Evolutionary conservation across 1,139 yeast genomes (phyloP), one percentile per base, ranked within the genome.

Genomic region (Geotrichum fermentans): DNA sequence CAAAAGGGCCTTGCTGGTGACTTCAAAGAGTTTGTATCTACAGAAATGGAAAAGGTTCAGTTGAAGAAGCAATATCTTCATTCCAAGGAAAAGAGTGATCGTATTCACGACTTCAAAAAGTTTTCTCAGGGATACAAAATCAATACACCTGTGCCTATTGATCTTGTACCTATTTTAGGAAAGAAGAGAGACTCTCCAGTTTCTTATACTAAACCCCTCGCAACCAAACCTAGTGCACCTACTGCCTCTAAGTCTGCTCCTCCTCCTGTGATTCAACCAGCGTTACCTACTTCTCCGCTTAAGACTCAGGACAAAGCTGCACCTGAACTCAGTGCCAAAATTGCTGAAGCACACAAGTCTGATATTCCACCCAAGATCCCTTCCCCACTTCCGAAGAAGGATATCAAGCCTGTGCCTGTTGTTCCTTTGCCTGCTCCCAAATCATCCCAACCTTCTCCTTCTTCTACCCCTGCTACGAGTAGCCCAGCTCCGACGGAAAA

Each of bases 91-190:
- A 69, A 79, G 51, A 61, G 58, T 14, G 73, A 68, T 40, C 61
- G 70, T 18, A 52, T 87, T 57, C 82, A 83, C 56, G 86, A 92
- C n/a, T 72, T 88, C 52, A 81, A 79, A 55, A 87, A 85, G 63
- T 89, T 89, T 63, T 80, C 95, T 45, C 89, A 87, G 46, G 84
- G 78, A 58, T 86, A 86, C 67, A 87, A 86, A 67, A 79, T 88
- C 49, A 59, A 57, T 20, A 61, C 71, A 1, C 73, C 73, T 3
- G 70, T 70, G 6, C 96, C 96, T 4, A 68, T 78, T 32, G 96
- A 88, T 62, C 73, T 87, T 61, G 73, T 84, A 54, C 92, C 95
- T 3, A 82, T 85, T 33, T 71, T 84, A 40, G 72, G 90, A 6
- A 83, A 83, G 63, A 87, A 82, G 60, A 80, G 79, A 61, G 64